These are phyloP conservation scores for Neofusicoccum umdonicola DNA, from an alignment of 2,329 filamentous ascomycete species.

Conservation along the genomic window DNA sequence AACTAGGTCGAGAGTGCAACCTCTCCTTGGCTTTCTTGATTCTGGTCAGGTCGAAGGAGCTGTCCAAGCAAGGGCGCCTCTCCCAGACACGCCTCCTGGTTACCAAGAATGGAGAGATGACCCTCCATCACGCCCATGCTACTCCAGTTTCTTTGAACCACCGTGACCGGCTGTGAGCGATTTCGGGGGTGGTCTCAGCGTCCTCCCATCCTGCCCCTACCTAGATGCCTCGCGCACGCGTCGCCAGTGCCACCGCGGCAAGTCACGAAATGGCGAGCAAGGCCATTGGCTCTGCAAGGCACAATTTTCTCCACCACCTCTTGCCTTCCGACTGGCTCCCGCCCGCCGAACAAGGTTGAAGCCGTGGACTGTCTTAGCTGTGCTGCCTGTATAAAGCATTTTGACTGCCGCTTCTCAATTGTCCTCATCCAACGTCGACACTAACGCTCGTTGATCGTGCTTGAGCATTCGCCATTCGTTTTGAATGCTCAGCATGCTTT, in stretches of 20 bases:
- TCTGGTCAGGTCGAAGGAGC: neutral
- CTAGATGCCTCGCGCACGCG: conserved; percentile 16
- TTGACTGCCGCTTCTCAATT: conserved; percentile 2
- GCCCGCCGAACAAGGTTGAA: neutral
- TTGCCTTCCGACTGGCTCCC: neutral
- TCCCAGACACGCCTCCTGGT: conserved; percentile 16
- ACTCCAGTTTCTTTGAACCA: conserved; percentile 17
- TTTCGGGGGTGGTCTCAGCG: conserved; percentile 8
- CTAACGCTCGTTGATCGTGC: conserved; percentile 16
- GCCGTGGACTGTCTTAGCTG: conserved; percentile 11
- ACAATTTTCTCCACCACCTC: conserved; percentile 26
- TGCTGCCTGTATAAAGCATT: conserved; percentile 16
- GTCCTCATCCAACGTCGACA: neutral
- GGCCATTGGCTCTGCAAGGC: conserved; percentile 33
- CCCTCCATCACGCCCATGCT: neutral
- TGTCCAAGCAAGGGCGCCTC: conserved; percentile 12
- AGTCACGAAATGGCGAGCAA: conserved; percentile 17
- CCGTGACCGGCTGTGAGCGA: conserved; percentile 5
- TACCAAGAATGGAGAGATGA: conserved; percentile 16
- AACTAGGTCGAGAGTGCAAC: conserved; percentile 15
- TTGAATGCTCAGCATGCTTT: conserved; percentile 36
- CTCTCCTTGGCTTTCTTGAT: neutral
- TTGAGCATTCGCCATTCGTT: conserved; percentile 22
- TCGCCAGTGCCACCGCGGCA: conserved; percentile 10
- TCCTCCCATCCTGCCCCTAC: conserved; percentile 9